Evolutionary conservation across 176 grass and related monocot species (phyloP).

Genomic region (Secale cereale): DNA sequence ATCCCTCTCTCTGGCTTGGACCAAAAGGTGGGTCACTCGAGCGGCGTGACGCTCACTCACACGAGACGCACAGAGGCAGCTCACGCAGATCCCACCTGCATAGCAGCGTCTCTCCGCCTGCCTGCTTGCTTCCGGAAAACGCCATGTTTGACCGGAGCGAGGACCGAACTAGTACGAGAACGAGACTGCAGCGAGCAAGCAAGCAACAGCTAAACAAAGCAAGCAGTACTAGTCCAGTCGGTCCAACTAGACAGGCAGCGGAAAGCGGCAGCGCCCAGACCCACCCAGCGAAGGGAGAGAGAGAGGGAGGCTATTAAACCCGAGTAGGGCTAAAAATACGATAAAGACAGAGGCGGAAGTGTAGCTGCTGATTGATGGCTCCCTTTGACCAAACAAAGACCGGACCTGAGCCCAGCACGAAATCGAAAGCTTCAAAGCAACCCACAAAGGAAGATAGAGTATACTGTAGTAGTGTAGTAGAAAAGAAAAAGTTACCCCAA

Average conservation of each 20-base stretch:
- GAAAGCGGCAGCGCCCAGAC: not conserved
- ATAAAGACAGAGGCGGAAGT: not conserved
- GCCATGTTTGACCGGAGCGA: constrained; percentile 22
- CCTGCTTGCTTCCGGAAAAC: not conserved
- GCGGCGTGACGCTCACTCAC: not conserved
- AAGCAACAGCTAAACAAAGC: not conserved
- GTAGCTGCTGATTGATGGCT: not conserved
- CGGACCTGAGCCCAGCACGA: constrained; percentile 9
- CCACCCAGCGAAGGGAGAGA: too few species aligned
- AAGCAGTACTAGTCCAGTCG: not conserved
- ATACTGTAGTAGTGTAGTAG: not conserved
- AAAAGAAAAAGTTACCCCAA: not conserved
- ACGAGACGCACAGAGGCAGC: not conserved
- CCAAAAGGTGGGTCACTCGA: not conserved
- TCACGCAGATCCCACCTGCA: not conserved
- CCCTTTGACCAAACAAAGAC: constrained; percentile 35
- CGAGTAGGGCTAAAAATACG: not conserved
- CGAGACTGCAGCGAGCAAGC: not conserved
- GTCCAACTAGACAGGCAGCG: not conserved
- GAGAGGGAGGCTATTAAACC: not conserved
- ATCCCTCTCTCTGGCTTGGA: not conserved
- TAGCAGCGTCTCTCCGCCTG: not conserved
- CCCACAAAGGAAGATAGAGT: not conserved
- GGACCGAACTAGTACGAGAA: not conserved
- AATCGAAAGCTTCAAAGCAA: constrained; percentile 11